Conservation (phyloP, 306 rosid genomes). For the Albizia julibrissin region DNA sequence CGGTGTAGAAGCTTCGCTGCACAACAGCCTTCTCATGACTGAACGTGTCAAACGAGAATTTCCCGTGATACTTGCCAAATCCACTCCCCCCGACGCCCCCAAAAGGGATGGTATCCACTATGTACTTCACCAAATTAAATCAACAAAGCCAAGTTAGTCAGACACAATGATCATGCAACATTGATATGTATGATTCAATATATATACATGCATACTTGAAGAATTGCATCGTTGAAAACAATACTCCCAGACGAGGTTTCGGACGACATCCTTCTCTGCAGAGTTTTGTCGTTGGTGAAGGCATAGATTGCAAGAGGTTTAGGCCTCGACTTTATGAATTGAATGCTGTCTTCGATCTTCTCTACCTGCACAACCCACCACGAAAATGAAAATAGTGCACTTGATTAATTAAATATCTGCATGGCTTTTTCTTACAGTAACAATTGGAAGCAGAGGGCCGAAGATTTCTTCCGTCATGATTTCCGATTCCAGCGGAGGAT, state of each 20-base stretch:
- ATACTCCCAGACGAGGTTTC: conserved; percentile 80
- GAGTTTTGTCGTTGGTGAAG: conserved; percentile 55
- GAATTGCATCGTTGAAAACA: conserved; percentile 57
- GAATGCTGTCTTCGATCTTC: conserved; percentile 69
- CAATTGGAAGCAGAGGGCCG: conserved; percentile 76
- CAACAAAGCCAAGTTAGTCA: neutral
- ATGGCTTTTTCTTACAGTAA: conserved; percentile 41
- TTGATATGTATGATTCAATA: neutral
- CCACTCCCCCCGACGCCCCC: conserved; percentile 90
- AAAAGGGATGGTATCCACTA: conserved; percentile 67
- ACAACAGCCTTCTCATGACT: conserved; percentile 62
- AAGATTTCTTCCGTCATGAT: conserved; percentile 77
- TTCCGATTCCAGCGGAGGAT: conserved; percentile 69
- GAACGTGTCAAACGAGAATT: conserved; percentile 74
- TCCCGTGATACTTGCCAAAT: conserved; percentile 73
- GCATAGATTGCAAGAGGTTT: conserved; percentile 69
- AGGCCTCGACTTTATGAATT: conserved; percentile 67
- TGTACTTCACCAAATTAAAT: conserved; percentile 43
- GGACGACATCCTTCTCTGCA: conserved; percentile 56
- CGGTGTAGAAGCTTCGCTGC: conserved; percentile 58
- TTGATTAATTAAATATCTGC: neutral
- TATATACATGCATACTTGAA: conserved; percentile 48
- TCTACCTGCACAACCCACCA: conserved; percentile 49
- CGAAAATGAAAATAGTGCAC: neutral
- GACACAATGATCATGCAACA: neutral